A percentile compares a stretch with the other conserved stretches of the same genome.
phyloP scores from a whole-genome alignment of 2,329 filamentous ascomycete species.

The Apiospora rasikravindrae region DNA sequence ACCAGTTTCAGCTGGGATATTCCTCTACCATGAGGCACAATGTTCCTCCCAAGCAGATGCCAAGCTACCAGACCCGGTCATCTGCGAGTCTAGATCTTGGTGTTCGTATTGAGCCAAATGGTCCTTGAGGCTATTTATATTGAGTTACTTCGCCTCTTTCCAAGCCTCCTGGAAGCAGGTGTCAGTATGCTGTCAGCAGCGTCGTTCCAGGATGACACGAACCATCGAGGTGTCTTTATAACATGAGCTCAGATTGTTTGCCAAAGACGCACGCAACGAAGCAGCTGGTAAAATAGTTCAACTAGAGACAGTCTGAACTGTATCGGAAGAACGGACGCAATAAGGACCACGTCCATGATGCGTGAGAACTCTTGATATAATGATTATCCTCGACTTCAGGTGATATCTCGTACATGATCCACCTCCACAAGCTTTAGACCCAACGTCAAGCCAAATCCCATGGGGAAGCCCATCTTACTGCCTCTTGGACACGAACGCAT shows the following conservation, averaged over 20 bases:
- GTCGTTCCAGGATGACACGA: no score
- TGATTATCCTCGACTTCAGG: no score
- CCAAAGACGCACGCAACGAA: no score
- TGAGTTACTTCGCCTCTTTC: background rate
- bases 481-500: no score
- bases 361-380: background rate
- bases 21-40: background rate
- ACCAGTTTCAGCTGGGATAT: background rate
- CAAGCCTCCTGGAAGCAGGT: background rate
- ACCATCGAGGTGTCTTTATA: no score
- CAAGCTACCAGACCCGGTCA: background rate
- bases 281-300: no score
- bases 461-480: background rate
- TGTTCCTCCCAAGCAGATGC: background rate
- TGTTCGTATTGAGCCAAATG: background rate
- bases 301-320: no score
- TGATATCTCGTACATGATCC: background rate
- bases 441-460: background rate
- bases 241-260: no score
- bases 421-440: background rate
- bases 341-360: no score
- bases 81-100: background rate
- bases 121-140: background rate
- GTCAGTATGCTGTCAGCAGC: background rate
- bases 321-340: no score